phyloP scores from a whole-genome alignment of 495 filamentous ascomycete genomes.

The Penicillium coprophilum region DNA sequence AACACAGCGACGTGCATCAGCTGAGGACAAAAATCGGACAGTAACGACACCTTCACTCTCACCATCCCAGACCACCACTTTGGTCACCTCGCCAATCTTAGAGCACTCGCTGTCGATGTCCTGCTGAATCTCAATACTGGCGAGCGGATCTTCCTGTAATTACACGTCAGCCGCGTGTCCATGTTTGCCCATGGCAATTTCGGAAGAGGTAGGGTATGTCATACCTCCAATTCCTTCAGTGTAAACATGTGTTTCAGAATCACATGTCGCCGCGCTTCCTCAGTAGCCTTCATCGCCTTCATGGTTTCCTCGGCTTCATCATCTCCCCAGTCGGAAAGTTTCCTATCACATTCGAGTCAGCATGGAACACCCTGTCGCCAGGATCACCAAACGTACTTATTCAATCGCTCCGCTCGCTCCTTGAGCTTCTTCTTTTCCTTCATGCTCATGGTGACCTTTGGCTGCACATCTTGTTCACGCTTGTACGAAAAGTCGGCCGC shows the following conservation, averaged over 20 bases:
- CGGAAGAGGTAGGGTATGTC: conserved; percentile 9
- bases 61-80: conserved; percentile 84
- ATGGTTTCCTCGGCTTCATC: conserved; percentile 57
- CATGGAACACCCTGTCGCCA: background rate
- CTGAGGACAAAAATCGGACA: conserved; percentile 69
- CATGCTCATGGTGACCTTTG: conserved; percentile 50
- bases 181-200: background rate
- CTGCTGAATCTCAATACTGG: conserved; percentile 86
- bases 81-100: conserved; percentile 85
- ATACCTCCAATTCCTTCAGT: conserved; percentile 69
- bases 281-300: conserved; percentile 71
- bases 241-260: conserved; percentile 96
- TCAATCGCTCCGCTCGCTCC: conserved; percentile 80
- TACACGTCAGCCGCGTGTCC: conserved; percentile 20
- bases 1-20: conserved; percentile 73
- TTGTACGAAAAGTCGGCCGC: conserved; percentile 89
- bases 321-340: conserved; percentile 91
- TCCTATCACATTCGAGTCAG: conserved; percentile 47
- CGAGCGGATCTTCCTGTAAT: conserved; percentile 70
- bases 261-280: conserved; percentile 52
- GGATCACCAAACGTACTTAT: conserved; percentile 50
- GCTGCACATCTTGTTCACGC: conserved; percentile 57
- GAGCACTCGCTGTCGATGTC: conserved; percentile 88
- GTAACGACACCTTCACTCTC: conserved; percentile 86
- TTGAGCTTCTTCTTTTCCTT: conserved; percentile 81